These are phyloP conservation scores for Chlamydomonas sp. DNA, from an alignment of 139 green algal species.

Conservation along the genomic window DNA sequence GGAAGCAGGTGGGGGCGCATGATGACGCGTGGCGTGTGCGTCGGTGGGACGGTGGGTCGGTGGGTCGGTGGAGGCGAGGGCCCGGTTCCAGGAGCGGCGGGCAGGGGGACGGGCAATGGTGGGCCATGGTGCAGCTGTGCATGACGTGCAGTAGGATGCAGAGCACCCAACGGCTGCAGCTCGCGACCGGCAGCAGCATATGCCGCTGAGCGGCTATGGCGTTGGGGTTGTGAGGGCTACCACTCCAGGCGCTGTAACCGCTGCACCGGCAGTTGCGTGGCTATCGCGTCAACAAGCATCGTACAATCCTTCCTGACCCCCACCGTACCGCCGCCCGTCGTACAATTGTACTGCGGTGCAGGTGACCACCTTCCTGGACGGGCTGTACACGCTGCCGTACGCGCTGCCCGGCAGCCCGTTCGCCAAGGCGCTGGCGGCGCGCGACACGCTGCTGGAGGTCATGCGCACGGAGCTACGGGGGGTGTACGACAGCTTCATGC, in stretches of 20 bases:
- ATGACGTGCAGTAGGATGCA: too few relatives aligned
- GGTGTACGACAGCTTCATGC: not conserved
- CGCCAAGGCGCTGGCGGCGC: conserved; percentile 16
- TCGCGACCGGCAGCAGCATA: too few relatives aligned
- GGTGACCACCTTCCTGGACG: not conserved
- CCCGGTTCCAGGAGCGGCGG: too few relatives aligned
- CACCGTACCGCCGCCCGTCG: not conserved
- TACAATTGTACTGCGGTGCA: not conserved
- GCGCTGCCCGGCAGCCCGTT: conserved; percentile 28
- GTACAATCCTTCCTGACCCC: not conserved
- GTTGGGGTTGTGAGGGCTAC: too few relatives aligned
- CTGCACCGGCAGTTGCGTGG: too few relatives aligned
- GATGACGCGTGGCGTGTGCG: not conserved
- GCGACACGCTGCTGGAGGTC: not conserved
- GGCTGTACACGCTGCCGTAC: conserved; percentile 36
- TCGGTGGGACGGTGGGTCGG: too few relatives aligned
- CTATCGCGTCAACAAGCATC: not conserved
- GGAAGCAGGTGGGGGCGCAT: conserved; percentile 1
- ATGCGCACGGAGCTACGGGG: not conserved
- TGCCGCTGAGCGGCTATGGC: too few relatives aligned
- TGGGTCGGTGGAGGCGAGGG: too few relatives aligned
- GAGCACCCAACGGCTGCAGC: too few relatives aligned
- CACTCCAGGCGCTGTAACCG: too few relatives aligned
- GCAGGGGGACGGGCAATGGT: too few relatives aligned
- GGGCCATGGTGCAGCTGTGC: too few relatives aligned